Conservation (phyloP, 805 yeast species). For the Lachancea waltii region DNA sequence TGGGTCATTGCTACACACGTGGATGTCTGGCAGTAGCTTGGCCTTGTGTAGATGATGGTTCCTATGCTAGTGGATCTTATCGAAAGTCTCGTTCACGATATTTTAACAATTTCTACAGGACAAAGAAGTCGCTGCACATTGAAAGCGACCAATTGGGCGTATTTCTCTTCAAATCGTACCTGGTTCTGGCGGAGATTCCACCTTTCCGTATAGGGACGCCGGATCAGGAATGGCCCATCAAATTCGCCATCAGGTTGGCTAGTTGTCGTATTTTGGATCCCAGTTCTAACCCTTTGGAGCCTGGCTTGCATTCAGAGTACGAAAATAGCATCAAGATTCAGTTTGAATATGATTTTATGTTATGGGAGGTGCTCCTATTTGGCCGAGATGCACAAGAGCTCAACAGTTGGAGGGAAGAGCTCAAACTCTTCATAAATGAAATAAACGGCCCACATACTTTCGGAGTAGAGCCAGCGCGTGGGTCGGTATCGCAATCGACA, state of each 20-base stretch:
- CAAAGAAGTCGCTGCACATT: slow-evolving; percentile 5
- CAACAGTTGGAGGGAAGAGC: slow-evolving; percentile 37
- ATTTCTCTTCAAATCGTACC: slow-evolving; percentile 46
- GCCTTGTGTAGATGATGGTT: slow-evolving; percentile 24
- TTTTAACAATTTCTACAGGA: slow-evolving; percentile 2
- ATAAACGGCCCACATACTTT: slow-evolving; percentile 33
- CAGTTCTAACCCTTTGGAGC: slow-evolving; percentile 9
- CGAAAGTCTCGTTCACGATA: slow-evolving; percentile 1
- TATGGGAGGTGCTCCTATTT: slow-evolving; percentile 41
- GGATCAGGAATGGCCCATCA: slow-evolving; percentile 19
- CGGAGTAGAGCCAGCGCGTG: slow-evolving; percentile 19
- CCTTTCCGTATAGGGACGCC: slow-evolving; percentile 5
- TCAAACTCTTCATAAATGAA: slow-evolving; percentile 25
- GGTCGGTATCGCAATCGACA: slow-evolving; percentile 17
- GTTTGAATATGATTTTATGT: slow-evolving; percentile 38
- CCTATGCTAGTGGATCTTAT: slow-evolving; percentile 8
- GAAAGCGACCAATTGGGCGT: slow-evolving; percentile 29
- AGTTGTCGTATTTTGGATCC: slow-evolving; percentile 27
- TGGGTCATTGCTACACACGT: slow-evolving; percentile 23
- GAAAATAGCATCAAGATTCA: slow-evolving; percentile 37
- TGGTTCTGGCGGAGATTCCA: slow-evolving; percentile 34
- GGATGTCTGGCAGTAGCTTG: slow-evolving; percentile 41
- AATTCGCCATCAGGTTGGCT: slow-evolving; percentile 45
- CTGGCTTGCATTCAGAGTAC: slow-evolving; percentile 30
- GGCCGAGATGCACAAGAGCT: slow-evolving; percentile 33